A percentile compares a stretch with the other conserved stretches of the same genome.
Conservation (phyloP, 2,329 filamentous ascomycete genomes). For the Pseudopithomyces maydicus region DNA sequence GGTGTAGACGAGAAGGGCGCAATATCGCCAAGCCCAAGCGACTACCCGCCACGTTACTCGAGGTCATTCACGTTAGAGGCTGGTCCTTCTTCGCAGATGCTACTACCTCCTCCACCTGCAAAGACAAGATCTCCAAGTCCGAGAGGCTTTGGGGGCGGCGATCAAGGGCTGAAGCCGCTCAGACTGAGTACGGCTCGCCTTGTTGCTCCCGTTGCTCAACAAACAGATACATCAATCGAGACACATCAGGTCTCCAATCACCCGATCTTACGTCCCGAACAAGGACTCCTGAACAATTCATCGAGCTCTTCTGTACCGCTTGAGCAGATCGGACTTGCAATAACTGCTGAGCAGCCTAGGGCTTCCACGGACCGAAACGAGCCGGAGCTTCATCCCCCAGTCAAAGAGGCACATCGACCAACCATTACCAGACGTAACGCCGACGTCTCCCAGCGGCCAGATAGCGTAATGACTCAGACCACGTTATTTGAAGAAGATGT, state of each 20-base stretch:
- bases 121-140: slow-evolving; percentile 10
- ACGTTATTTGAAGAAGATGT: slow-evolving; percentile 48
- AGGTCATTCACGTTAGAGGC: slow-evolving; percentile 18
- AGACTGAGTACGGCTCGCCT: not conserved
- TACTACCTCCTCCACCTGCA: slow-evolving; percentile 21
- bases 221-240: slow-evolving; percentile 1
- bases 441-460: slow-evolving; percentile 22
- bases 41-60: slow-evolving; percentile 29
- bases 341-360: slow-evolving; percentile 42
- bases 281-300: slow-evolving; percentile 25
- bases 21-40: slow-evolving; percentile 7
- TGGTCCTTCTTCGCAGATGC: slow-evolving; percentile 19
- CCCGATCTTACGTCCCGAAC: slow-evolving; percentile 26
- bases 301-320: slow-evolving; percentile 29
- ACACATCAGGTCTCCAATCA: slow-evolving; percentile 15
- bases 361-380: slow-evolving; percentile 18
- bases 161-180: not conserved
- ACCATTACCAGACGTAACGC: slow-evolving; percentile 12
- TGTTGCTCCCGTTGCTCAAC: not conserved
- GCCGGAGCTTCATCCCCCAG: slow-evolving; percentile 6
- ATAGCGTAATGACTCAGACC: slow-evolving; percentile 39
- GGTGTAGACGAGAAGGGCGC: slow-evolving; percentile 27
- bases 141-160: not conserved
- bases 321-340: slow-evolving; percentile 45
- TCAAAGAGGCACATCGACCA: slow-evolving; percentile 7